Conservation (phyloP, 2,329 filamentous ascomycete species). For the Lachnellula suecica region DNA sequence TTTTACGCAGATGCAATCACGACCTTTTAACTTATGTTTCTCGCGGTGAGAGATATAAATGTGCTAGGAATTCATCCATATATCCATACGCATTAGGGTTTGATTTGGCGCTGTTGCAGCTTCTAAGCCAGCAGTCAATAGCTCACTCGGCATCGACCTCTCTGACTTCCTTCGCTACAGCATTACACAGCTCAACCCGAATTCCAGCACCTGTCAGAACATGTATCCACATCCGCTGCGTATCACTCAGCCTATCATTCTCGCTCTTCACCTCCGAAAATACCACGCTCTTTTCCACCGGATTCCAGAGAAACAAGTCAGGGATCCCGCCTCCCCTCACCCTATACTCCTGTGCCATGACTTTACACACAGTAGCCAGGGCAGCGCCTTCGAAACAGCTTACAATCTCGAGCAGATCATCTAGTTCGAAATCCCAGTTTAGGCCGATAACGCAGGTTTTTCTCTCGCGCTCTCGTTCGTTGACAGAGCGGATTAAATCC, state of each 20-base stretch:
- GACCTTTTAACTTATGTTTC: too few relatives aligned
- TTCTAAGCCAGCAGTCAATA: too few relatives aligned
- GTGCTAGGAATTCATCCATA: too few relatives aligned
- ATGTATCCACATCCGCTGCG: conserved; percentile 95
- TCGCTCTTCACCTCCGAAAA: conserved; percentile 43
- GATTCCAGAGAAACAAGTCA: conserved; percentile 83
- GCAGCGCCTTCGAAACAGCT: conserved; percentile 77
- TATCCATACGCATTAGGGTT: too few relatives aligned
- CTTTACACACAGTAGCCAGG: conserved; percentile 82
- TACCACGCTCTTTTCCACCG: conserved; percentile 24
- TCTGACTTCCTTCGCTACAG: conserved; percentile 36
- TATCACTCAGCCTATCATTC: conserved; percentile 94
- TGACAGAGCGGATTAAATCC: conserved; percentile 64
- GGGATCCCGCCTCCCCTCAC: conserved; percentile 85
- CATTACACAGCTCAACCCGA: conserved; percentile 77
- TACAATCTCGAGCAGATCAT: conserved; percentile 78
- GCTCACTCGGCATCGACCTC: conserved; percentile 19
- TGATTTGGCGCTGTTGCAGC: too few relatives aligned
- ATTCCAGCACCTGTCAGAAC: conserved; percentile 84
- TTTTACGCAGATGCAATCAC: too few relatives aligned
- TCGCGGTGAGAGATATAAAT: too few relatives aligned
- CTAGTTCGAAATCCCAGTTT: conserved; percentile 82
- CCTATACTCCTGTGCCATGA: conserved; percentile 93
- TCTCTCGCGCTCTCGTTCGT: conserved; percentile 65
- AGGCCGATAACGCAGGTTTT: conserved; percentile 88